Base-by-base conservation (phyloP, 768 basidiomycete species). In the Collybia mongolica region DNA sequence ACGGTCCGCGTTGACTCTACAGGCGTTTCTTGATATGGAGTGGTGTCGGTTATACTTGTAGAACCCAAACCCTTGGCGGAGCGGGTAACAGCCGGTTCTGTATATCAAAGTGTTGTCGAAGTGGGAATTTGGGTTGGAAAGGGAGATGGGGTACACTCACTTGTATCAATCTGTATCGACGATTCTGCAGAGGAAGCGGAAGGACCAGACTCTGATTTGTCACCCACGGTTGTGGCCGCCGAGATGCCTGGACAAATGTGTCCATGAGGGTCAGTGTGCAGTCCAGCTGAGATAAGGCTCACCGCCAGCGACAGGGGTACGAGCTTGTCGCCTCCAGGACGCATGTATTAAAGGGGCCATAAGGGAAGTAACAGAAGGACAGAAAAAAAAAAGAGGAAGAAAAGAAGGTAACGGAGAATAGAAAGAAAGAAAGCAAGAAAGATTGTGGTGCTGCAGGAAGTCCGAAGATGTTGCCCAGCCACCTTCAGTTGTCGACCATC, bases 251-350 rank as follows among this genome's bases (percentile, higher is more conserved):
- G 32, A 28, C 23, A 15, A 43, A 17, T 15, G 4, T 7, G n/a
- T 14, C 5, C 11, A 14, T 32, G 2, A 32, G 32, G 32, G 32
- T 32, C 11, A 12, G 14, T 28, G 26, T 9, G 32, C 32, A 9
- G 4, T 32, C 32, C 9, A 12, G 32, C 14, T 32, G 32, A 53
- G 26, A 23, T 32, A 22, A 39, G 11, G 45, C 57, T 57, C 37
- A 60, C 61, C 49, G 55, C 55, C 51, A 47, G 52, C 54, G 20
- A 29, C 46, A 50, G 51, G 49, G 52, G 49, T 12, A 44, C 35
- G 43, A 36, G 32, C 39, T 46, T 53, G 49, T 42, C 55, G 61
- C 55, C 57, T 46, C 59, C 57, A 53, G 57, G 59, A 54, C 59
- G 51, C 26, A 37, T 22, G 26, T 53, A 17, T 48, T 44, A 54